Base-by-base conservation (phyloP, 371 early-diverging fungal species). In the Quaeritorhiza haematococci region DNA sequence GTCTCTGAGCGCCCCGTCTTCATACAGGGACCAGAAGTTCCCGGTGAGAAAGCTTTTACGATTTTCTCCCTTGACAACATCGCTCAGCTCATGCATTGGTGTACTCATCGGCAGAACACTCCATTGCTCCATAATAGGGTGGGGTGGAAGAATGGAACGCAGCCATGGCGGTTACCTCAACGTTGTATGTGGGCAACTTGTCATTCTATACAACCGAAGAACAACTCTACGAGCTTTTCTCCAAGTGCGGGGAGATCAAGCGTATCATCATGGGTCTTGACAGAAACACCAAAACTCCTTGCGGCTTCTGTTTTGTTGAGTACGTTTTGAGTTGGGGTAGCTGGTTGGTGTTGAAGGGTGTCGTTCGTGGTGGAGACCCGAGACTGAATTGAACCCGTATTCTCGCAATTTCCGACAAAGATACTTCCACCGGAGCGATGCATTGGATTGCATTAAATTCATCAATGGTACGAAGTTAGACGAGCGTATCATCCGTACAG, bases 221-320 rank as follows among this genome's bases (percentile, higher is more conserved):
- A 79, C 99, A 98, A 73, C 85, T 99, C 27, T 89, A 93, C 70
- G 94, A 93, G 61, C 74, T 98, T 6, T 99, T 98, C 74, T 86
- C 92, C 13, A 94, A 93, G 75, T 84, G 86, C 63, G 98, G 99
- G 32, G 94, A 94, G 61, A 90, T 99, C 58, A 96, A 96, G 67
- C 86, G 96, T 64, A 94, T 97, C 53, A 96, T 97, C 64, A 98
- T 98, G 97, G 99, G 99, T 0, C 82, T 99, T 13, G 96, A 98
- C 72, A 81, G 92, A 23, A 80, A 84, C 56, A 87, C 87, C 67
- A 91, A 90, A 70, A 95, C 96, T 3, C 98, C 98, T 4, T 99
- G 99, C 66, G 99, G 99, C 2, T 99, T 99, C 70, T 96, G 98
- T 64, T 97, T 97, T 80, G 98, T 97, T 49, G 98, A 96, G 92